phyloP scores from a whole-genome alignment of 441 rosid species.

The Manihot esculenta region DNA sequence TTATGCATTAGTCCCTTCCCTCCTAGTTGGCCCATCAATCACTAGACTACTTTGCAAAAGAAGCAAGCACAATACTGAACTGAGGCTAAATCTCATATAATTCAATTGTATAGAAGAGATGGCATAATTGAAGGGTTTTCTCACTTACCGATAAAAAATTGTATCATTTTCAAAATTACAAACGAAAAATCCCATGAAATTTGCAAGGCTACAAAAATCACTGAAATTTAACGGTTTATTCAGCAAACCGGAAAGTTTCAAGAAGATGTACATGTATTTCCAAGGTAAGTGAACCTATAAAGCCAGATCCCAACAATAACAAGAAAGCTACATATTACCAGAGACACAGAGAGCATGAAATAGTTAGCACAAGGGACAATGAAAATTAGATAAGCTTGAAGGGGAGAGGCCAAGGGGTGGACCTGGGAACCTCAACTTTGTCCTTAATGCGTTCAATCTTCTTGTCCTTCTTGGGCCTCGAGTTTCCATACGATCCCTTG shows the following conservation, averaged over 20 bases:
- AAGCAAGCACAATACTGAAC: too few species aligned
- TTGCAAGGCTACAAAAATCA: neutral
- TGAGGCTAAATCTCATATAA: too few species aligned
- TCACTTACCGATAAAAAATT: too few species aligned
- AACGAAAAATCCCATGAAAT: too few species aligned
- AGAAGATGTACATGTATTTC: neutral
- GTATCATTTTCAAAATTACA: neutral
- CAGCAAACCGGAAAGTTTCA: neutral
- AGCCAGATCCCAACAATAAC: neutral
- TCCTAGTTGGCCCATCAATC: neutral
- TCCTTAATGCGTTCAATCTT: slow-evolving; percentile 86
- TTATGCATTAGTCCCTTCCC: neutral
- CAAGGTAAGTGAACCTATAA: neutral
- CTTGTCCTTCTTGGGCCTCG: slow-evolving; percentile 93
- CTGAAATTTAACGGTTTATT: neutral
- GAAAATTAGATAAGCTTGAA: slow-evolving; percentile 78
- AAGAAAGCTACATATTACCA: neutral
- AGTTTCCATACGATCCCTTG: slow-evolving; percentile 82
- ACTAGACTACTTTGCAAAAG: neutral
- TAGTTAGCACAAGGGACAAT: neutral
- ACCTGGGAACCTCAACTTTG: slow-evolving; percentile 86
- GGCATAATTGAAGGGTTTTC: too few species aligned
- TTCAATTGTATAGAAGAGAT: too few species aligned
- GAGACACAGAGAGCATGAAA: too few species aligned
- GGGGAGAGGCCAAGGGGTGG: slow-evolving; percentile 99